Base-by-base conservation (phyloP, 768 basidiomycete genomes). In the Kondoa malvinella region DNA sequence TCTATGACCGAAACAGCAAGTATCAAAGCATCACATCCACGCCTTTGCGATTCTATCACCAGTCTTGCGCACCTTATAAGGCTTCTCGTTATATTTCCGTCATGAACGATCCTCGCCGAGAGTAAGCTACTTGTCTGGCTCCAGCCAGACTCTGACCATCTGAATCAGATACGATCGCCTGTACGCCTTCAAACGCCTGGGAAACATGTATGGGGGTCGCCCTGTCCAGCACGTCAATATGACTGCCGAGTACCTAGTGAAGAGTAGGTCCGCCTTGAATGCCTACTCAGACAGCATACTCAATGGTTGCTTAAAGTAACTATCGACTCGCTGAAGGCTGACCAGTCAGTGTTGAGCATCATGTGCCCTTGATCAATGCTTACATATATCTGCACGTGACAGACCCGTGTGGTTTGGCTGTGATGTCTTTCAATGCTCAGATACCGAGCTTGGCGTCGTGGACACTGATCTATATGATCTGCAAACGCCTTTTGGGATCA, bases 101-200 rank as follows among this genome's bases (percentile, higher is more conserved):
- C 15, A 90, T 97, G 77, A 87, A 97, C 73, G 94, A 97, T 76
- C 92, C 94, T 12, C 83, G 94, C 29, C 92, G 96, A 75, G 79
- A 80, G 25, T 90, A 66, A 8, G n/a, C n/a, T n/a, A n/a, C n/a
- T n/a, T n/a, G n/a, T n/a, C n/a, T n/a, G n/a, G n/a, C n/a, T n/a
- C n/a, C n/a, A n/a, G n/a, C n/a, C n/a, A n/a, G n/a, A n/a, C n/a
- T n/a, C n/a, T n/a, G n/a, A n/a, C n/a, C n/a, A n/a, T n/a, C 76
- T 81, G 81, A 62, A 86, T 85, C 77, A 81, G 94, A 17, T 92
- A 92, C 79, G 90, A 89, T n/a, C n/a, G n/a, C 1, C 90, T 96
- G 21, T n/a, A n/a, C n/a, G n/a, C n/a, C n/a, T n/a, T n/a, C n/a
- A 85, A 92, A 73, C 86, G 88, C 74, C 84, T 96, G 34, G 92